Evolutionary conservation across 1,284 basidiomycete species (phyloP), one percentile per base, ranked within the genome.

Genomic region (Tremellales sp.): DNA sequence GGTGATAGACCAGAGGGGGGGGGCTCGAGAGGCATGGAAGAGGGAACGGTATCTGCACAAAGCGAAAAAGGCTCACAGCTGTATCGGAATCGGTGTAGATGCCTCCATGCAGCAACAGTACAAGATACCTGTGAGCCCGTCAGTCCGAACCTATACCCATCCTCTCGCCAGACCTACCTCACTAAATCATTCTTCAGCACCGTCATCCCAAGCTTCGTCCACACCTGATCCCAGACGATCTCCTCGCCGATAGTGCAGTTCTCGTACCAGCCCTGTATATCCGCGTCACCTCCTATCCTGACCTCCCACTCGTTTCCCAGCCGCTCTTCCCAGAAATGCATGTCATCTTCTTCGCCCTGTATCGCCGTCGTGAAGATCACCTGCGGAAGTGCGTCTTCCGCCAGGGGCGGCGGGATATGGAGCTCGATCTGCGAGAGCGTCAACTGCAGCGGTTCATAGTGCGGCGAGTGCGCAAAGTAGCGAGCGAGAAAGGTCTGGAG

Each of bases 21-120:
- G n/a, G n/a, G n/a, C n/a, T n/a, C n/a, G n/a, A n/a, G n/a, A n/a
- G n/a, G n/a, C n/a, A n/a, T n/a, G n/a, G n/a, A n/a, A n/a, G n/a
- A n/a, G n/a, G n/a, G n/a, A n/a, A n/a, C n/a, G n/a, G n/a, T n/a
- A n/a, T n/a, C n/a, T n/a, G n/a, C n/a, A n/a, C n/a, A n/a, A n/a
- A n/a, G n/a, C n/a, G n/a, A n/a, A n/a, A n/a, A n/a, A 27, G 5
- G 45, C 56, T 38, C 25, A 60, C 58, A 4, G 59, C 48, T 2
- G 61, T 65, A 43, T 67, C 63, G 9, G 56, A 57, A 39, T 61
- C 61, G 14, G 65, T 60, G 40, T 63, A 65, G 12, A 65, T 41
- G 1, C 65, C 65, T 5, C 65, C 63, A 26, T 60, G 48, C 22
- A 60, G 51, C 5, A 67, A 48, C 45, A 63, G 47, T 16, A 60